Percentiles rank a stretch among this genome's conserved stretches.
Evolutionary conservation across 768 basidiomycete genomes (phyloP).

Genomic region (Pleurotus eryngii): DNA sequence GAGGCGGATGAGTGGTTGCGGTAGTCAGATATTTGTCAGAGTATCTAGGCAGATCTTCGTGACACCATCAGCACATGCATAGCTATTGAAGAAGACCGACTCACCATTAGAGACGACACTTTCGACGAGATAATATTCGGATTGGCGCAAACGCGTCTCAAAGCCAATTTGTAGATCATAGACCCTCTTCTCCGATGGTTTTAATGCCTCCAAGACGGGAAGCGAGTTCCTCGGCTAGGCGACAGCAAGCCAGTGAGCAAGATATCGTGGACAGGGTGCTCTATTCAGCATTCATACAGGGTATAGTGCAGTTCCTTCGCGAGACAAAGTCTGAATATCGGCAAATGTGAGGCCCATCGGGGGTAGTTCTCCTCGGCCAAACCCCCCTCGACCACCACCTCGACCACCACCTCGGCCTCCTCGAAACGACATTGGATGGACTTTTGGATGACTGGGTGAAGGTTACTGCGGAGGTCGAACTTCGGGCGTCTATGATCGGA

Average conservation of each 20-base stretch:
- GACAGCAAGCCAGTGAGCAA: constrained; percentile 18
- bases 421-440: background rate
- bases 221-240: constrained; percentile 57
- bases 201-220: constrained; percentile 67
- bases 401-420: constrained; percentile 34
- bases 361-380: constrained; percentile 51
- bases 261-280: constrained; percentile 12
- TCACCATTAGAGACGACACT: constrained; percentile 57
- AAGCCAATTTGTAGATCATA: constrained; percentile 68
- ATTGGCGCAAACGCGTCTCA: constrained; percentile 59
- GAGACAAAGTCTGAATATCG: constrained; percentile 72
- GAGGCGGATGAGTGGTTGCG: constrained; percentile 52
- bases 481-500: background rate
- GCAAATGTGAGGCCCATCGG: constrained; percentile 82
- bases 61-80: constrained; percentile 19
- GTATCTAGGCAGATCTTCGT: constrained; percentile 70
- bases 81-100: constrained; percentile 2
- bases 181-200: constrained; percentile 61
- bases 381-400: constrained; percentile 58
- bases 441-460: background rate
- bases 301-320: constrained; percentile 76
- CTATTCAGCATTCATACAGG: constrained; percentile 54
- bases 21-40: constrained; percentile 81
- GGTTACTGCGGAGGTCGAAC: background rate
- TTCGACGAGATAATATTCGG: constrained; percentile 75